phyloP scores from a whole-genome alignment of 2,329 filamentous ascomycete species.

The Penicillium sumatraense region DNA sequence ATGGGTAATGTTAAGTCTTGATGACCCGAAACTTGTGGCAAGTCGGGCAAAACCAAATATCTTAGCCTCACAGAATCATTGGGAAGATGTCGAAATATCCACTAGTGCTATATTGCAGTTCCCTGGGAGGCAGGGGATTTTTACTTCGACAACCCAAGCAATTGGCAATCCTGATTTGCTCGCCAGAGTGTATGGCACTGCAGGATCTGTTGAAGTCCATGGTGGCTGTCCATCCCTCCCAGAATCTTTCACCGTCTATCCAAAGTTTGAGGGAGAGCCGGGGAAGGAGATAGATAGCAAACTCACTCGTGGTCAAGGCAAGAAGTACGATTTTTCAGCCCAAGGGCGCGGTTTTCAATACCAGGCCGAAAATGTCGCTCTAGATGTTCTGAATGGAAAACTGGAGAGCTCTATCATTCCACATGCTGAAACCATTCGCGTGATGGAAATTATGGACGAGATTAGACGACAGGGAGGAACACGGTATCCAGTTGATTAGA shows the following conservation, averaged over 20 bases:
- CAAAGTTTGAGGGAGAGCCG: not conserved
- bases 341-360: constrained; percentile 40
- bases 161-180: not conserved
- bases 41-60: constrained; percentile 9
- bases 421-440: constrained; percentile 51
- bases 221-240: constrained; percentile 7
- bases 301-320: constrained; percentile 30
- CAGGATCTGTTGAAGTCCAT: constrained; percentile 19
- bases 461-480: constrained; percentile 42
- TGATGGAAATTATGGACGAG: constrained; percentile 55
- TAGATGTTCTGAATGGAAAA: constrained; percentile 33
- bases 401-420: constrained; percentile 51
- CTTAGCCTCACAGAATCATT: constrained; percentile 16
- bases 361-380: constrained; percentile 29
- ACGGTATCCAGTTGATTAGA: constrained; percentile 21
- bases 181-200: constrained; percentile 19
- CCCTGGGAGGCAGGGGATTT: constrained; percentile 46
- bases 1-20: constrained; percentile 16
- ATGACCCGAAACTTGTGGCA: constrained; percentile 4
- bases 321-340: constrained; percentile 17
- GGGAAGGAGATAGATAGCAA: not conserved
- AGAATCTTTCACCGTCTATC: constrained; percentile 11
- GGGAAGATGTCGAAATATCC: constrained; percentile 32
- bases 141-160: constrained; percentile 44
- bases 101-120: constrained; percentile 49